Conservation (phyloP, 371 early-diverging fungal genomes). For the Nosema muscidifuracis region DNA sequence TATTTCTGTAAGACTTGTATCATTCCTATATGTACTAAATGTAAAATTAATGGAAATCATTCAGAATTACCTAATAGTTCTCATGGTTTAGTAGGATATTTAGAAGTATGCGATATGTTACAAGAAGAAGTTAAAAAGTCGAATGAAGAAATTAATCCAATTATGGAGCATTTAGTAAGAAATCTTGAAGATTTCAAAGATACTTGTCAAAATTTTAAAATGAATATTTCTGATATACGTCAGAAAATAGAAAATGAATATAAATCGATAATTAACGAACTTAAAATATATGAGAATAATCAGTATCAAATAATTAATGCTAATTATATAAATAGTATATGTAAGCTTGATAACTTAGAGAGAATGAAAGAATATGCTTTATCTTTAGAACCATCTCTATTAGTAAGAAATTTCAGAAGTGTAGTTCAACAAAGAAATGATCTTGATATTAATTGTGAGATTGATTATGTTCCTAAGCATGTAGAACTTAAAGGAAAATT, state of each 20-base stretch:
- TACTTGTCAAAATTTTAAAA: conserved; percentile 5
- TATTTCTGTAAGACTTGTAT: conserved; percentile 61
- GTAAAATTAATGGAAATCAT: conserved; percentile 59
- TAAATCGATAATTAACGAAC: conserved; percentile 36
- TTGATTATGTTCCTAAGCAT: conserved; percentile 10
- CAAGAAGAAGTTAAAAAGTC: conserved; percentile 17
- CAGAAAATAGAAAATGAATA: conserved; percentile 53
- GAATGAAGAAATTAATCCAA: neutral
- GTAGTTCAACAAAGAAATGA: conserved; percentile 43
- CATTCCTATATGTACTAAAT: conserved; percentile 60
- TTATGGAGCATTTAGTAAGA: conserved; percentile 48
- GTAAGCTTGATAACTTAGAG: conserved; percentile 18
- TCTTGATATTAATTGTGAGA: neutral
- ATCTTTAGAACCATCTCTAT: conserved; percentile 55
- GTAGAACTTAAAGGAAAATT: conserved; percentile 26
- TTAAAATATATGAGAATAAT: conserved; percentile 53
- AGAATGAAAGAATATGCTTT: conserved; percentile 47
- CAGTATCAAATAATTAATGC: conserved; percentile 59
- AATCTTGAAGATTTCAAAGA: conserved; percentile 18
- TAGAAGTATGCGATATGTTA: conserved; percentile 59
- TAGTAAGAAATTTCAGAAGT: conserved; percentile 51
- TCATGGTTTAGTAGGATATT: conserved; percentile 54
- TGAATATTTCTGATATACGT: conserved; percentile 40
- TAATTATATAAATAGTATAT: conserved; percentile 47
- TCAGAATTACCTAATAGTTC: conserved; percentile 37